Percentiles rank a stretch among this genome's conserved stretches.
Conservation (phyloP, 805 yeast genomes). For the Pichia deserticola region DNA sequence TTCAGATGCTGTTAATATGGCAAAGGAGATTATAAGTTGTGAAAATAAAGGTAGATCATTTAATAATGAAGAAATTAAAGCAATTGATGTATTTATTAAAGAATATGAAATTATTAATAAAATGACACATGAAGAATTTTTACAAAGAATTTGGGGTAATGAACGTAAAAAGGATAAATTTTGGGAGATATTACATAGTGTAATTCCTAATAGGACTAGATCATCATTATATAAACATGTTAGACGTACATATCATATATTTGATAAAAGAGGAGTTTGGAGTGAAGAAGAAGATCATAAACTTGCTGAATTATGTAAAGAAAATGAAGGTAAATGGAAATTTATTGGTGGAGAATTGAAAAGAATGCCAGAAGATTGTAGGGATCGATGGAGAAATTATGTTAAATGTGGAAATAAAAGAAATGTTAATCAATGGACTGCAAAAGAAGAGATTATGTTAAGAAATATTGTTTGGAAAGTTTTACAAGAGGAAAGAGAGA, state of each 20-base stretch:
- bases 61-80: constrained; percentile 56
- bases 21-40: constrained; percentile 25
- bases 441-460: constrained; percentile 68
- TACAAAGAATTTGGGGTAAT: constrained; percentile 82
- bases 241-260: constrained; percentile 80
- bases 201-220: constrained; percentile 76
- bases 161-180: constrained; percentile 81
- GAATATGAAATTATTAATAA: constrained; percentile 61
- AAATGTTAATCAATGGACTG: constrained; percentile 72
- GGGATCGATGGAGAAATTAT: constrained; percentile 95
- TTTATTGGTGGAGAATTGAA: constrained; percentile 70
- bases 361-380: constrained; percentile 96
- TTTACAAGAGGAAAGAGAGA: constrained; percentile 30
- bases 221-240: constrained; percentile 92
- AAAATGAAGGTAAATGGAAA: constrained; percentile 83
- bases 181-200: constrained; percentile 78
- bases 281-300: constrained; percentile 69
- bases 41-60: constrained; percentile 32
- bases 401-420: constrained; percentile 83
- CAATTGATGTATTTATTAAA: constrained; percentile 64
- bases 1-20: constrained; percentile 39
- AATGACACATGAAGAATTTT: constrained; percentile 58
- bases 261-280: constrained; percentile 88
- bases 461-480: constrained; percentile 47
- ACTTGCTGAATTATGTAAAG: constrained; percentile 53